These are phyloP conservation scores for Lactuca sativa DNA, from an alignment of 129 eudicot genomes.

Conservation along the genomic window DNA sequence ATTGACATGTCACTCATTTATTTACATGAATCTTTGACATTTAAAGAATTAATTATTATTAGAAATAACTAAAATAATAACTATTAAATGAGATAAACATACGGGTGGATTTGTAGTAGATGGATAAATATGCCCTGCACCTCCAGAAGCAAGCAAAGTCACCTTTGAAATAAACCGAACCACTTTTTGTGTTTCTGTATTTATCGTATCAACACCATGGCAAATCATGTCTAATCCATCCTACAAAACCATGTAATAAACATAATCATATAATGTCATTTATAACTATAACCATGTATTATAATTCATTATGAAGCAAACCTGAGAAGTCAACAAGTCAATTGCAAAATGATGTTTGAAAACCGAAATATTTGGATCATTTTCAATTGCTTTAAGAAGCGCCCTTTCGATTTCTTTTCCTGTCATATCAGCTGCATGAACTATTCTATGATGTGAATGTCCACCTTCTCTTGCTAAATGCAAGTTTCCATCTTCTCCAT, in stretches of 20 bases:
- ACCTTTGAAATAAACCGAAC: conserved; percentile 92
- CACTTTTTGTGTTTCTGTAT: conserved; percentile 89
- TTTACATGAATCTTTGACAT: no score
- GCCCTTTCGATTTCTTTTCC: conserved; percentile 98
- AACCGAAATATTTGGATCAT: conserved; percentile 76
- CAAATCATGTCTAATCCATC: conserved; percentile 83
- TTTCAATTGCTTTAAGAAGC: conserved; percentile 68
- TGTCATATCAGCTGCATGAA: conserved; percentile 97
- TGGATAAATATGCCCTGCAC: conserved; percentile 98
- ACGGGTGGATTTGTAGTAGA: conserved; percentile 95
- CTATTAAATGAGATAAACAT: conserved; percentile 8
- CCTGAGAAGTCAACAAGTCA: conserved; percentile 97
- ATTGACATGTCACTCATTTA: neutral
- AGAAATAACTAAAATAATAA: neutral
- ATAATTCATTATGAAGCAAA: conserved; percentile 14
- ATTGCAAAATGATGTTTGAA: conserved; percentile 95
- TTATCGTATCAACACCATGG: conserved; percentile 89
- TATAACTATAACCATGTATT: no score
- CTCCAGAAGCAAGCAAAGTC: conserved; percentile 98
- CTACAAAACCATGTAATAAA: conserved; percentile 42
- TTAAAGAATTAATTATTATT: neutral
- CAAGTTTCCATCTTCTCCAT: conserved; percentile 97
- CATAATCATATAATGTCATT: conserved; percentile 4
- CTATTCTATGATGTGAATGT: conserved; percentile 93
- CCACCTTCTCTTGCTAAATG: conserved; percentile 99